These are phyloP conservation scores for Candida nonsorbophila DNA, from an alignment of 805 yeast species.

Conservation along the genomic window DNA sequence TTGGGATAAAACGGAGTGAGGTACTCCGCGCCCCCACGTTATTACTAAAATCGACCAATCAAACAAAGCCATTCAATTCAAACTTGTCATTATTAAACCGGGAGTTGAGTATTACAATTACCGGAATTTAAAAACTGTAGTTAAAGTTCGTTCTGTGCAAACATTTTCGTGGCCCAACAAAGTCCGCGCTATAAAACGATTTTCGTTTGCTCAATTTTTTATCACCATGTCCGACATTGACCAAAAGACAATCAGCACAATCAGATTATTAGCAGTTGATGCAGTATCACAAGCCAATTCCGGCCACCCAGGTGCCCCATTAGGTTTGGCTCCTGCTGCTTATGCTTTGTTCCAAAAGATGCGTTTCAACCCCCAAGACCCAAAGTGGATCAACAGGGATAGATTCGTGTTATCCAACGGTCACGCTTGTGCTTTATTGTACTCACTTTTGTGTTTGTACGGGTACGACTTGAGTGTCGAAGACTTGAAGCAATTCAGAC, in stretches of 20 bases:
- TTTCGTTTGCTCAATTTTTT: no score
- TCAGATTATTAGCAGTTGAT: conserved; percentile 86
- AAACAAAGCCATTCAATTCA: no score
- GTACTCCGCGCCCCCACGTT: no score
- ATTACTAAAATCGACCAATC: no score
- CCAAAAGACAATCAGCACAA: conserved; percentile 73
- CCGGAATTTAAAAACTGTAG: no score
- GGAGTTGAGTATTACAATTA: no score
- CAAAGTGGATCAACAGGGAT: conserved; percentile 91
- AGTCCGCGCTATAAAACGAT: no score
- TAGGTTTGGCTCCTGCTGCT: conserved; percentile 96
- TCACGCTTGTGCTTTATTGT: conserved; percentile 89
- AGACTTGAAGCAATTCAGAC: conserved; percentile 88
- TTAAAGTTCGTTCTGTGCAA: no score
- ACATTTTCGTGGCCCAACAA: no score
- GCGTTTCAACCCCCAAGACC: conserved; percentile 86
- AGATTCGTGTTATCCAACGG: conserved; percentile 94
- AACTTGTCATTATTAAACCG: no score
- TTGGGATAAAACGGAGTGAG: conserved; percentile 1
- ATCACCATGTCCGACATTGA: conserved; percentile 44
- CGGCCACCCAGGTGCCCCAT: conserved; percentile 99
- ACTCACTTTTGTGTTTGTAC: conserved; percentile 76
- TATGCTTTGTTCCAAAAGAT: conserved; percentile 78
- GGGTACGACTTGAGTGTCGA: conserved; percentile 80
- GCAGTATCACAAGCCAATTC: conserved; percentile 84